phyloP scores from a whole-genome alignment of 441 rosid genomes.

The Caryocar brasiliense region DNA sequence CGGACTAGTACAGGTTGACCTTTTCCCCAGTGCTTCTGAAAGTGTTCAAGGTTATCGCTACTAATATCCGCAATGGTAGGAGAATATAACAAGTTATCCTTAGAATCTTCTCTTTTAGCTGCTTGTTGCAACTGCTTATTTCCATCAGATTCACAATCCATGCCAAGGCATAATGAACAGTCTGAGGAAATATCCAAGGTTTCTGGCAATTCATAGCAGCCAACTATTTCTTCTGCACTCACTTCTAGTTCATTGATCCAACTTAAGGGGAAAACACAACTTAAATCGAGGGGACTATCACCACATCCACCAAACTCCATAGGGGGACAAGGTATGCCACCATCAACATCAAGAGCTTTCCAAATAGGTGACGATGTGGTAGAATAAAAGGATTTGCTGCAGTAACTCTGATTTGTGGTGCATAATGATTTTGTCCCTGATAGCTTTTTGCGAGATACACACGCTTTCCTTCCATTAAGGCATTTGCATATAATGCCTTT shows the following conservation, averaged over 20 bases:
- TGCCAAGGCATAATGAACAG: constrained; percentile 58
- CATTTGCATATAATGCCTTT: constrained; percentile 30
- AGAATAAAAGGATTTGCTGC: constrained; percentile 22
- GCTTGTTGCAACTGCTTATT: constrained; percentile 58
- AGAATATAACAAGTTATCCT: constrained; percentile 63
- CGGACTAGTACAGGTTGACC: constrained; percentile 88
- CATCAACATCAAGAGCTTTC: constrained; percentile 24
- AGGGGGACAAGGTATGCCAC: constrained; percentile 47
- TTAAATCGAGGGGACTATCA: constrained; percentile 41
- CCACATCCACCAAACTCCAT: constrained; percentile 62
- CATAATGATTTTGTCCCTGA: constrained; percentile 25
- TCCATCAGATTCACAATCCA: constrained; percentile 33
- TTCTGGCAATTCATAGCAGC: constrained; percentile 90
- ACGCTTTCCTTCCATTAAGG: constrained; percentile 30
- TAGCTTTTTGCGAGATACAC: constrained; percentile 18
- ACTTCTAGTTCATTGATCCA: constrained; percentile 70
- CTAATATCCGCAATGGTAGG: constrained; percentile 45
- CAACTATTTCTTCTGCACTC: constrained; percentile 81
- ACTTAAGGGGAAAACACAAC: constrained; percentile 38
- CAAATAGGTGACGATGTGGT: constrained; percentile 19
- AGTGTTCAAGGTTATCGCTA: constrained; percentile 71
- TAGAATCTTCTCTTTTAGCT: constrained; percentile 49
- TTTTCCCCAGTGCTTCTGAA: constrained; percentile 92
- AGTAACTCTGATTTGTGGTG: constrained; percentile 17
- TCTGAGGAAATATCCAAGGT: constrained; percentile 40